Percentiles rank a stretch among this genome's conserved stretches.
Evolutionary conservation across 106 monocot genomes (phyloP).

Genomic region (Allium cepa): DNA sequence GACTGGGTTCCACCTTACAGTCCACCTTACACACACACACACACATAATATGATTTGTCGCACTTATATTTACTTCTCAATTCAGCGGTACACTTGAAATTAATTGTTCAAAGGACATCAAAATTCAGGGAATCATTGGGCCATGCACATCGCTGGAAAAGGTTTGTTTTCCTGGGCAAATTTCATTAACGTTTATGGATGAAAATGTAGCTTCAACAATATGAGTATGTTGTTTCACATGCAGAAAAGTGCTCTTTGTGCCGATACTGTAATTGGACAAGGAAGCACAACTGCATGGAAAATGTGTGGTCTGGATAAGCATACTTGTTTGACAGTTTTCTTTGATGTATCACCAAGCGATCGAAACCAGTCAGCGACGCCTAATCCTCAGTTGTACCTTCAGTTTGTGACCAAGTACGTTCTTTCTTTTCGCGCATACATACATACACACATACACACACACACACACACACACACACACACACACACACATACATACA

Average conservation of each 20-base stretch:
- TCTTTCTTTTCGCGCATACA: not conserved
- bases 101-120: constrained; percentile 94
- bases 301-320: constrained; percentile 94
- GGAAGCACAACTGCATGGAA: constrained; percentile 96
- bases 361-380: constrained; percentile 43
- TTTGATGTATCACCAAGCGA: constrained; percentile 97
- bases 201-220: no score
- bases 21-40: no score
- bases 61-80: not conserved
- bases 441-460: no score
- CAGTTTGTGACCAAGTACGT: constrained; percentile 85
- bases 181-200: no score
- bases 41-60: no score
- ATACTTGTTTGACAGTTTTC: constrained; percentile 90
- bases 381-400: constrained; percentile 78
- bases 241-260: constrained; percentile 86
- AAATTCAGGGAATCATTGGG: constrained; percentile 93
- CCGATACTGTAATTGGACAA: constrained; percentile 79
- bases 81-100: constrained; percentile 88
- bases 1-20: no score
- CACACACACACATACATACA: no score
- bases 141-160: constrained; percentile 98
- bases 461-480: no score
- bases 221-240: not conserved
- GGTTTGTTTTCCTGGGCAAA: constrained; percentile 22